phyloP scores from a whole-genome alignment of 2,329 filamentous ascomycete species.

The Waltergamsia citrina region DNA sequence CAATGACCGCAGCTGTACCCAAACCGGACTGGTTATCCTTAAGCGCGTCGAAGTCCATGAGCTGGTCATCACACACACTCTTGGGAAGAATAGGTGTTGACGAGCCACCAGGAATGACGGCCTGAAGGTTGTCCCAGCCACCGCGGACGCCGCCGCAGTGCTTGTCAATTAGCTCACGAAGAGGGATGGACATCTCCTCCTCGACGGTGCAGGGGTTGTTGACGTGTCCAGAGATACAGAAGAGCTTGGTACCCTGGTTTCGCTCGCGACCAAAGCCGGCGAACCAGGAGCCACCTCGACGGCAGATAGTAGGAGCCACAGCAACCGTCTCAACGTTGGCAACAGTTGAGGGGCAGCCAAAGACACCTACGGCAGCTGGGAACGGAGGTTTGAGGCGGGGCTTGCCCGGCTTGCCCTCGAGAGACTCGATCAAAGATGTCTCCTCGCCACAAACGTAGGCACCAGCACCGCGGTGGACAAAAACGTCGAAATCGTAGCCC shows the following conservation, averaged over 20 bases:
- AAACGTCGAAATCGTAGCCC: slow-evolving; percentile 97
- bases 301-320: slow-evolving; percentile 90
- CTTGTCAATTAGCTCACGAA: slow-evolving; percentile 93
- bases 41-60: slow-evolving; percentile 98
- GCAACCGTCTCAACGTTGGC: slow-evolving; percentile 97
- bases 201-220: slow-evolving; percentile 98
- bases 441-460: slow-evolving; percentile 98
- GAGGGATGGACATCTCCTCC: slow-evolving; percentile 97
- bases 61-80: slow-evolving; percentile 79
- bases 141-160: slow-evolving; percentile 95
- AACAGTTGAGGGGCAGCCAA: slow-evolving; percentile 95
- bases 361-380: slow-evolving; percentile 92
- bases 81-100: slow-evolving; percentile 95
- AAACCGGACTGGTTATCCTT: slow-evolving; percentile 98
- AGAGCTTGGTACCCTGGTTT: slow-evolving; percentile 95
- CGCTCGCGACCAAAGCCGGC: slow-evolving; percentile 88
- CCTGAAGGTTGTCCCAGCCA: slow-evolving; percentile 95
- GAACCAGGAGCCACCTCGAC: slow-evolving; percentile 89
- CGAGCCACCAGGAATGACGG: slow-evolving; percentile 90
- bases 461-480: slow-evolving; percentile 90
- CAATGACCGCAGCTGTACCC: slow-evolving; percentile 93
- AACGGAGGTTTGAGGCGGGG: slow-evolving; percentile 97
- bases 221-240: slow-evolving; percentile 96
- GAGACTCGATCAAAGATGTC: slow-evolving; percentile 93
- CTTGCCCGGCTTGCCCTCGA: slow-evolving; percentile 98